Conservation (phyloP, 345 rosid species). For the Salix purpurea region DNA sequence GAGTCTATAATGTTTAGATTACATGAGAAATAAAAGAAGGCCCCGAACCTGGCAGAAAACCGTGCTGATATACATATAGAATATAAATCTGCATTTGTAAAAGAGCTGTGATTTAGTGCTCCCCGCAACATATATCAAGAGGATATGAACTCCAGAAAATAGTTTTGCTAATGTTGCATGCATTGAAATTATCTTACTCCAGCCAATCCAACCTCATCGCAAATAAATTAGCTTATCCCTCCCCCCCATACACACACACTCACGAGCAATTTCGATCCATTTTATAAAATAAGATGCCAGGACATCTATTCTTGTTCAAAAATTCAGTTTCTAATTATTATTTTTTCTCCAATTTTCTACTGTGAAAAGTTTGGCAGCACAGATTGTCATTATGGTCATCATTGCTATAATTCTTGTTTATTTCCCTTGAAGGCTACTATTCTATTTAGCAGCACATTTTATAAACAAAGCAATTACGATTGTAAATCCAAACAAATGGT, state of each 20-base stretch:
- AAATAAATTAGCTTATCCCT: neutral
- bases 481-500: neutral
- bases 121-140: neutral
- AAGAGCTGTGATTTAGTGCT: neutral
- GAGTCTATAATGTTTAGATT: neutral
- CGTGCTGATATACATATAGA: slow-evolving; percentile 19
- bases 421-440: neutral
- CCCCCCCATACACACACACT: no score
- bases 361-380: neutral
- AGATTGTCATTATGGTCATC: neutral
- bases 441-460: neutral
- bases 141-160: neutral
- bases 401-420: neutral
- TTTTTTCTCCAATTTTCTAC: neutral
- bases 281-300: neutral
- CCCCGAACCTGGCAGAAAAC: slow-evolving; percentile 25
- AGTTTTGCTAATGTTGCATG: neutral
- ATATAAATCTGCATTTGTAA: slow-evolving; percentile 18
- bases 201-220: neutral
- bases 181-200: neutral
- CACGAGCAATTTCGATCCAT: no score
- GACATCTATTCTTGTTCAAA: neutral
- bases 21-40: neutral
- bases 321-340: neutral
- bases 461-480: neutral